These are phyloP conservation scores for Ganoderma meredithae DNA, from an alignment of 1,284 basidiomycete species.

Conservation along the genomic window DNA sequence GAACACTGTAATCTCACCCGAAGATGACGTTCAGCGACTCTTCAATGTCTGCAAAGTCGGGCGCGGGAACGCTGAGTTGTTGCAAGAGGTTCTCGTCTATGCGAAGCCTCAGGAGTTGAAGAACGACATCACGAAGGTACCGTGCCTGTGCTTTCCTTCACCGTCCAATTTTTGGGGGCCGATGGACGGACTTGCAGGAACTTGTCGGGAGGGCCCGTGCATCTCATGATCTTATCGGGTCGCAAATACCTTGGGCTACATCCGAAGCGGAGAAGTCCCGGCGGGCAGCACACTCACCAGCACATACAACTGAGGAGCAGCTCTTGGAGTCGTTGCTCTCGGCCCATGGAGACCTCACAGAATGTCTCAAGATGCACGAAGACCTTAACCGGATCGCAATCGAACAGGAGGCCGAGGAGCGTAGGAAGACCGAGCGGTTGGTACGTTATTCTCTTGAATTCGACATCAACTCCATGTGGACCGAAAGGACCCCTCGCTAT, in stretches of 20 bases:
- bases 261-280: constrained; percentile 70
- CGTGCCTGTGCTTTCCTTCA: constrained; percentile 27
- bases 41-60: constrained; percentile 81
- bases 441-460: constrained; percentile 21
- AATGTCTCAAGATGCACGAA: constrained; percentile 58
- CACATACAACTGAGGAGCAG: constrained; percentile 60
- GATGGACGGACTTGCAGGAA: constrained; percentile 54
- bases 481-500: too few species aligned
- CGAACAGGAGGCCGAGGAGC: constrained; percentile 59
- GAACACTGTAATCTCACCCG: constrained; percentile 53
- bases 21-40: constrained; percentile 78
- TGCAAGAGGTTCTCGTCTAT: constrained; percentile 69
- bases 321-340: constrained; percentile 68
- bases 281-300: constrained; percentile 27
- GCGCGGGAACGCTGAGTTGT: constrained; percentile 70
- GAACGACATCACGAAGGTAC: constrained; percentile 61
- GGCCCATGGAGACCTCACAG: constrained; percentile 62
- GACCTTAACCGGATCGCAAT: constrained; percentile 68
- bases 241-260: constrained; percentile 82
- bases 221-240: constrained; percentile 75
- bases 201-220: constrained; percentile 71
- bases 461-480: not conserved
- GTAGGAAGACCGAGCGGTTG: constrained; percentile 35
- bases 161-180: not conserved
- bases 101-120: constrained; percentile 71